These are phyloP conservation scores for Dalbergia oliveri DNA, from an alignment of 306 rosid genomes.

Conservation along the genomic window DNA sequence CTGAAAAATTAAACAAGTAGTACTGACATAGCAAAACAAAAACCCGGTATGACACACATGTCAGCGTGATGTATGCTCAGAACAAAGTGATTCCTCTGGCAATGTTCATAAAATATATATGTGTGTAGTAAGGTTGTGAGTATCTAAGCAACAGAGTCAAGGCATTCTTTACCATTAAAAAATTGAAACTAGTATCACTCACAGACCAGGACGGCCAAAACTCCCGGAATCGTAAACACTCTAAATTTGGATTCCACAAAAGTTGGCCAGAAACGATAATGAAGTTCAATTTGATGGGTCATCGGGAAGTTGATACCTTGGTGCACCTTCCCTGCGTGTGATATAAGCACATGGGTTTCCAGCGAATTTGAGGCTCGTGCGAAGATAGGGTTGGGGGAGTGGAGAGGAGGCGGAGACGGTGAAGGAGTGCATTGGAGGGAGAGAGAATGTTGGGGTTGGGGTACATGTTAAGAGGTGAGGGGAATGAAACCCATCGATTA, in stretches of 20 bases:
- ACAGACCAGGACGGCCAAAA: neutral
- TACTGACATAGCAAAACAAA: conserved; percentile 2
- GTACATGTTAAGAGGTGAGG: conserved; percentile 38
- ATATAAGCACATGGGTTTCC: conserved; percentile 87
- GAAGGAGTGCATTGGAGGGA: conserved; percentile 46
- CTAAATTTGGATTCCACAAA: neutral
- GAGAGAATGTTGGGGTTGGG: conserved; percentile 8
- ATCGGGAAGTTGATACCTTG: conserved; percentile 56
- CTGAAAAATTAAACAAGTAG: conserved; percentile 5
- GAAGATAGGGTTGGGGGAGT: conserved; percentile 53
- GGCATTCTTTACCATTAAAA: conserved; percentile 36
- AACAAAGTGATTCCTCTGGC: conserved; percentile 1
- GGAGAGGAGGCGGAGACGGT: conserved; percentile 60
- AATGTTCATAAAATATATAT: neutral
- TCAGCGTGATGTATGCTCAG: neutral
- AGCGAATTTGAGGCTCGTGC: conserved; percentile 46
- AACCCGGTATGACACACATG: neutral
- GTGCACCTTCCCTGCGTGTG: conserved; percentile 91
- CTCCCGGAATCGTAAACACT: no score
- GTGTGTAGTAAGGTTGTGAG: neutral
- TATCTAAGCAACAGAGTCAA: neutral
- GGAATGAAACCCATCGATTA: conserved; percentile 43
- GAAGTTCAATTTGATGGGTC: conserved; percentile 18
- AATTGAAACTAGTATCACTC: conserved; percentile 33
- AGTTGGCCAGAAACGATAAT: conserved; percentile 12